Base-by-base conservation (phyloP, 192 early-diverging fungal species). In the Mycoemilia scoparia region DNA sequence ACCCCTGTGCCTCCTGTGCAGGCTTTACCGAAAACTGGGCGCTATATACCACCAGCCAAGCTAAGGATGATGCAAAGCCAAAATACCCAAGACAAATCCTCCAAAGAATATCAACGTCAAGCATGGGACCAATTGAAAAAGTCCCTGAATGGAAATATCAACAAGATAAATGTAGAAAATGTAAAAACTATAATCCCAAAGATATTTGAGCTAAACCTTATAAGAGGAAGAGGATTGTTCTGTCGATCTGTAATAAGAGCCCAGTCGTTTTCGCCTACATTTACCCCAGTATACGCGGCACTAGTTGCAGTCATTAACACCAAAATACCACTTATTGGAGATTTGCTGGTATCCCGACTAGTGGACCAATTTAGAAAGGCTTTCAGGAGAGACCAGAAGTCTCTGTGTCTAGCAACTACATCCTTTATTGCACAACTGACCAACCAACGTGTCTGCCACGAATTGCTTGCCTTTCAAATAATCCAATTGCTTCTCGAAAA, bases 101-200 rank as follows among this genome's bases (percentile, higher is more conserved):
- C 60, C 32, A 56, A 60, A 14, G 71, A 70, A 19, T 85, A 77
- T 35, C 90, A 95, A 54, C 79, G 90, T 5, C 77, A 87, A 54
- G 76, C 74, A 16, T 96, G 91, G 91, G 89, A 96, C 41, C 70
- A 74, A 5, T 63, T 93, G 4, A 93, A 91, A 48, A 96, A 93
- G 54, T 76, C 70, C 36, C 78, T 96, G 38, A 96, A 93, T 46
- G 91, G 84, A 41, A 68, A 81, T 1, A 84, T 96, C 46, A 96
- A 96, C 69, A 91, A 90, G 60, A 80, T 88, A 22, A 93, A 89
- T 38, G 75, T 59, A 4, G 67, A 76, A 11, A 96, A 96, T 49
- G 80, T 93, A 53, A 87, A 92, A 33, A 70, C 76, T 23, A 79
- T 92, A 38, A 56, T 93, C 11, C 75, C 82, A 5, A 86, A 93